Conservation (phyloP, 805 yeast genomes). For the Myxozyma mucilagina region DNA sequence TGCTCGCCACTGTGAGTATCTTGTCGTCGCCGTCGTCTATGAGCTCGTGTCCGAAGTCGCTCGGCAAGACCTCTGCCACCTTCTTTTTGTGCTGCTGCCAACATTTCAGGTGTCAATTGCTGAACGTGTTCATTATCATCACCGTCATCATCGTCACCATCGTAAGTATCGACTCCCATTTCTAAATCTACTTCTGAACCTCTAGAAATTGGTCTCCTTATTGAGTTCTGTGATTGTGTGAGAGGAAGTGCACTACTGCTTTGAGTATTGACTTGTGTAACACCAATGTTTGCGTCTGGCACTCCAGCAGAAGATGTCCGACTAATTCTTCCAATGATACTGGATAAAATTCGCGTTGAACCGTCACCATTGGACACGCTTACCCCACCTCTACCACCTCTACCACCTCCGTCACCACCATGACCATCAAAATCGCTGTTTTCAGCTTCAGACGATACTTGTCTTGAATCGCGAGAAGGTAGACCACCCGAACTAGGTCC, state of each 20-base stretch:
- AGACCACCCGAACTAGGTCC: neutral
- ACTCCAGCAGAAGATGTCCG: conserved; percentile 4
- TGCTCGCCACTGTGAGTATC: neutral
- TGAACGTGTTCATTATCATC: conserved; percentile 7
- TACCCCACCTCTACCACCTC: too few relatives aligned
- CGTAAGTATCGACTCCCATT: neutral
- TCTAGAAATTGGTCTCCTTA: neutral
- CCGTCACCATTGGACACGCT: neutral
- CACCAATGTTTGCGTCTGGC: neutral
- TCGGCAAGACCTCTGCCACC: conserved; percentile 2
- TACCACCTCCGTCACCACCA: neutral
- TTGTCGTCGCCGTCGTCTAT: neutral
- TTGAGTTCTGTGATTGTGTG: neutral
- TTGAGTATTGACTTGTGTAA: neutral
- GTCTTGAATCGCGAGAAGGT: neutral
- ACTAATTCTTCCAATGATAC: conserved; percentile 1
- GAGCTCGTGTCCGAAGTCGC: conserved; percentile 3
- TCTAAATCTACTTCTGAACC: neutral
- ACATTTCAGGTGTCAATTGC: neutral
- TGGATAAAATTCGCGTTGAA: neutral
- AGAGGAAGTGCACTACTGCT: neutral
- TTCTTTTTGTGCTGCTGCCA: conserved; percentile 1
- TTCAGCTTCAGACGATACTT: neutral
- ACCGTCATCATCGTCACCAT: neutral
- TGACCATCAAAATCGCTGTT: conserved; percentile 1